phyloP scores from a whole-genome alignment of 257 asterid species.

The Solanum piurae region DNA sequence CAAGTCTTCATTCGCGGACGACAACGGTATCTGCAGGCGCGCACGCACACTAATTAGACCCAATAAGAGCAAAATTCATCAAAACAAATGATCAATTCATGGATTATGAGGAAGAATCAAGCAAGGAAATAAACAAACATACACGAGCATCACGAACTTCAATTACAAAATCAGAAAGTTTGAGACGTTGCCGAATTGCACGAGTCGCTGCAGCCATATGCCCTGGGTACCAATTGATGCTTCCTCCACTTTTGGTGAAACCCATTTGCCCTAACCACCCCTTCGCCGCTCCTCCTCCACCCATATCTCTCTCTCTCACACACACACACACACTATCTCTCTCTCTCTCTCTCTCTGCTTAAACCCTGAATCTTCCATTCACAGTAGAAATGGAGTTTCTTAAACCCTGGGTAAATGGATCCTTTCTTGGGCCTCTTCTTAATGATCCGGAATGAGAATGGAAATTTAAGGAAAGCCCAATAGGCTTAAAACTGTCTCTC shows the following conservation, averaged over 20 bases:
- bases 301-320: background rate
- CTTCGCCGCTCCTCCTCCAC: slow-evolving; percentile 25
- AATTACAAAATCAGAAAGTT: slow-evolving; percentile 68
- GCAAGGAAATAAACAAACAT: background rate
- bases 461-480: background rate
- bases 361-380: background rate
- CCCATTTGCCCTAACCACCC: slow-evolving; percentile 60
- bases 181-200: slow-evolving; percentile 89
- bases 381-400: background rate
- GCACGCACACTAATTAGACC: background rate
- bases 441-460: background rate
- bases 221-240: slow-evolving; percentile 86
- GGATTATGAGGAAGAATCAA: background rate
- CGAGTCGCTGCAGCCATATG: slow-evolving; percentile 99
- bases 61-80: background rate
- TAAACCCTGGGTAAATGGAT: background rate
- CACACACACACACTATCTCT: background rate
- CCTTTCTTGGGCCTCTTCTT: background rate
- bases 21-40: slow-evolving; percentile 54
- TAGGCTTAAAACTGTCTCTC: background rate
- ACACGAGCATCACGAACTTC: slow-evolving; percentile 98
- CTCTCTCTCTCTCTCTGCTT: background rate
- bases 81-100: background rate
- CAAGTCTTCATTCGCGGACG: slow-evolving; percentile 77
- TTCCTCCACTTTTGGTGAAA: slow-evolving; percentile 27